Evolutionary conservation across 306 rosid species (phyloP), one percentile per base, ranked within the genome.

Genomic region (Inga leiocalycina): DNA sequence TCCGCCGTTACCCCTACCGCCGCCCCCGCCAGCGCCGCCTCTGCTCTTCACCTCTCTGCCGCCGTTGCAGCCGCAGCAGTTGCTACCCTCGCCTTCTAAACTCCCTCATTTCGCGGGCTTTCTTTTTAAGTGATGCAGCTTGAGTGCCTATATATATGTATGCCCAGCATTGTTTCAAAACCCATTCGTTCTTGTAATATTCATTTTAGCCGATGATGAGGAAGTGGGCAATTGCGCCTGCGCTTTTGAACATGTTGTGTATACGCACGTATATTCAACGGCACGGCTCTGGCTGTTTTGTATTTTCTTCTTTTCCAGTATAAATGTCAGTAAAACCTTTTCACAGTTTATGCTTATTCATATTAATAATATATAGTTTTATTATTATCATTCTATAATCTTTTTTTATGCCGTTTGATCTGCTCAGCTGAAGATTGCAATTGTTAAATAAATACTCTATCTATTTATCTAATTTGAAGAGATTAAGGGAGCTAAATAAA

Each of bases 51-150:
- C 49, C 48, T 39, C 37, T 45, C 75, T 2, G 54, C 75, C 1
- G 17, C 30, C 32, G 66, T 45, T 1, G 62, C 24, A 7, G 86
- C 49, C 2, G 76, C 77, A 0, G 59, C 43, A 0, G 24, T 56
- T 7, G 87, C 85, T 17, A 24, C 75, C 45, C 24, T 90, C 71
- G 86, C 75, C 56, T 75, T 89, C 44, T 93, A 86, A 86, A 74
- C 46, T 71, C 22, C 30, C 71, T 35, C 72, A 37, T 67, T 0
- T 6, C 19, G 6, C 39, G 16, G 19, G 3, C 35, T 27, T 62
- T 56, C 5, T 6, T 16, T 16, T 52, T 61, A 61, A 24, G 19
- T 5, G 34, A 30, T 30, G 69, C 32, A 12, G 69, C 39, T 14
- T 30, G 34, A 61, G 71, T 65, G 43, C 43, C n/a, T 15, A 4